Percentiles rank a stretch among this genome's conserved stretches.
Evolutionary conservation across 768 basidiomycete genomes (phyloP).

Genomic region (Trametes gibbosa): DNA sequence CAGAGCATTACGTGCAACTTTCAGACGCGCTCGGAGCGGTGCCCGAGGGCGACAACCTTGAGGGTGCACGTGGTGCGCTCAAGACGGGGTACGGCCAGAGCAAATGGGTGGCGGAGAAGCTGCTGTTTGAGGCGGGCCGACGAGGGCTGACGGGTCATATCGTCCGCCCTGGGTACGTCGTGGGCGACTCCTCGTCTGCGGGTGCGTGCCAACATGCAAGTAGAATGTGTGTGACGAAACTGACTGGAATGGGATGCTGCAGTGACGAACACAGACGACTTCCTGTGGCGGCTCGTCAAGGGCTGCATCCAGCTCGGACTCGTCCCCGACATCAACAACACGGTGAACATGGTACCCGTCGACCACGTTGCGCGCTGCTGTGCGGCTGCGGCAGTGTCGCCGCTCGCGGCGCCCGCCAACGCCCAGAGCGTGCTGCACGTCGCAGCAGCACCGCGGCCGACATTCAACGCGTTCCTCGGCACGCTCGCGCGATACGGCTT

Average conservation of each 20-base stretch:
- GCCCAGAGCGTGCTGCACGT: constrained; percentile 72
- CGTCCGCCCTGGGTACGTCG: constrained; percentile 92
- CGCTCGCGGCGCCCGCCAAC: constrained; percentile 38
- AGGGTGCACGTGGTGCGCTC: constrained; percentile 70
- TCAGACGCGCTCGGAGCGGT: constrained; percentile 76
- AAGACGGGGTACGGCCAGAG: constrained; percentile 95
- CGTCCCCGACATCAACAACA: constrained; percentile 96
- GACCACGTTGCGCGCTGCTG: constrained; percentile 90
- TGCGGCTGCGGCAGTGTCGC: constrained; percentile 65
- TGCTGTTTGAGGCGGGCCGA: constrained; percentile 87
- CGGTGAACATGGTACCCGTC: constrained; percentile 97
- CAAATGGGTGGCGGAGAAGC: constrained; percentile 98
- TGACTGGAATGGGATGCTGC: not conserved
- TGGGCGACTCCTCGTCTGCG: constrained; percentile 86
- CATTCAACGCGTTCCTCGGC: constrained; percentile 84
- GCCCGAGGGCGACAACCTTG: constrained; percentile 84
- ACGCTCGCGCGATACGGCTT: constrained; percentile 80
- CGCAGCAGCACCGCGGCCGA: constrained; percentile 80
- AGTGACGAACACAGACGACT: constrained; percentile 99
- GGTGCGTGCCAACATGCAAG: constrained; percentile 46
- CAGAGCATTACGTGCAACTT: constrained; percentile 83
- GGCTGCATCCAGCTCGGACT: constrained; percentile 98
- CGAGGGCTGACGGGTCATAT: constrained; percentile 85
- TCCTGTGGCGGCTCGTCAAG: constrained; percentile 97
- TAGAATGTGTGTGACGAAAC: not conserved